A percentile compares a stretch with the other conserved stretches of the same genome.
phyloP scores from a whole-genome alignment of 1,284 basidiomycete genomes.

The Gomphus bonarii region DNA sequence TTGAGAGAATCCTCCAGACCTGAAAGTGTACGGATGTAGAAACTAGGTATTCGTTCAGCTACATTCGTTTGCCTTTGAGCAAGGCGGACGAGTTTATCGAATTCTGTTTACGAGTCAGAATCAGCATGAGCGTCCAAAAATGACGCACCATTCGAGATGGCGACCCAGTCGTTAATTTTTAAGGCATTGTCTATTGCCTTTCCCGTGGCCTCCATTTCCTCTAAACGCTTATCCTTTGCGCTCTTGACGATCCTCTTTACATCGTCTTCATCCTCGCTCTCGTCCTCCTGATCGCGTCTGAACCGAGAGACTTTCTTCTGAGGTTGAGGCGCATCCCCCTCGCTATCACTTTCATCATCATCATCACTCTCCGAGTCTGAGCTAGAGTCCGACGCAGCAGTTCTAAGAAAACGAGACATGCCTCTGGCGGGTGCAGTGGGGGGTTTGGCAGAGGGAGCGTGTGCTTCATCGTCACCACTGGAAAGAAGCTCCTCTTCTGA shows the following conservation, averaged over 20 bases:
- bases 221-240: conserved; percentile 79
- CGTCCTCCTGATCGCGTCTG: conserved; percentile 46
- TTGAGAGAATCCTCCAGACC: conserved; percentile 74
- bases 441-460: conserved; percentile 33
- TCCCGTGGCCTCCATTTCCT: conserved; percentile 84
- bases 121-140: background rate
- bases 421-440: conserved; percentile 42
- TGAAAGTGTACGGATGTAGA: conserved; percentile 74
- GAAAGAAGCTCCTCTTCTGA: conserved; percentile 74
- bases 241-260: conserved; percentile 68
- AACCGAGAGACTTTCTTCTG: conserved; percentile 38
- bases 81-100: conserved; percentile 90
- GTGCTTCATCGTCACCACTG: conserved; percentile 63
- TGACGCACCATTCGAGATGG: conserved; percentile 72
- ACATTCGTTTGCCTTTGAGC: conserved; percentile 83
- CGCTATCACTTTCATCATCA: conserved; percentile 26
- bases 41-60: conserved; percentile 79
- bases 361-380: conserved; percentile 38
- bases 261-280: conserved; percentile 64
- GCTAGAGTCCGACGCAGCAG: conserved; percentile 32
- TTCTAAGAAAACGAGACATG: conserved; percentile 64
- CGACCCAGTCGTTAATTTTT: conserved; percentile 96
- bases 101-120: conserved; percentile 49
- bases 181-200: conserved; percentile 90
- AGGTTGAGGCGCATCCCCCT: conserved; percentile 24